phyloP scores from a whole-genome alignment of 352 stramenopile genomes.

The Phytophthora multivora region DNA sequence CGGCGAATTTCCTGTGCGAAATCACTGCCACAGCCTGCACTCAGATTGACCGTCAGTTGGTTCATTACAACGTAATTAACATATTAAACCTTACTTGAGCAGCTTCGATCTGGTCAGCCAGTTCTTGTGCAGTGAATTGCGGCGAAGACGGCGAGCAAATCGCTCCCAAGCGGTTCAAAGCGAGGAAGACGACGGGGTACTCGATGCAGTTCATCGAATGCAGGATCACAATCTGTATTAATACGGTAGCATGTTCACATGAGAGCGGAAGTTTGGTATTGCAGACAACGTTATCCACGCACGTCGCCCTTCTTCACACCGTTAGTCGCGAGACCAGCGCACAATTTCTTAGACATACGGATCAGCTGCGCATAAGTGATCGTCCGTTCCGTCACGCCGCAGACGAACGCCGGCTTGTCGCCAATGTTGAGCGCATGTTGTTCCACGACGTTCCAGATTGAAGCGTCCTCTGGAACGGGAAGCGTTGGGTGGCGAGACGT shows the following conservation, averaged over 20 bases:
- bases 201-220: slow-evolving; percentile 62
- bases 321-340: slow-evolving; percentile 31
- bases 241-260: not conserved
- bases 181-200: slow-evolving; percentile 51
- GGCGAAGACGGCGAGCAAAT: slow-evolving; percentile 45
- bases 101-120: slow-evolving; percentile 35
- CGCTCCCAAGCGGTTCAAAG: slow-evolving; percentile 43
- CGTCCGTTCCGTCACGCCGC: slow-evolving; percentile 37
- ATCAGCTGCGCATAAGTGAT: slow-evolving; percentile 39
- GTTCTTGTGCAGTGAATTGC: slow-evolving; percentile 36
- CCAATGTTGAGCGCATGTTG: slow-evolving; percentile 4
- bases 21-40: slow-evolving; percentile 30
- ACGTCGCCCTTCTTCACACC: slow-evolving; percentile 54
- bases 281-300: not conserved
- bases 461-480: slow-evolving; percentile 27
- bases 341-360: slow-evolving; percentile 24
- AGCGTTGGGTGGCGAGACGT: slow-evolving; percentile 36
- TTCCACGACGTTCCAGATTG: slow-evolving; percentile 46
- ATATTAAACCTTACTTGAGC: slow-evolving; percentile 24
- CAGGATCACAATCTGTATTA: slow-evolving; percentile 45
- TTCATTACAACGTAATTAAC: not conserved
- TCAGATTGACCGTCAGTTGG: not conserved
- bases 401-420: slow-evolving; percentile 43
- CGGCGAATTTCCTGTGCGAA: slow-evolving; percentile 32
- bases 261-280: not conserved